Evolutionary conservation across 2,329 filamentous ascomycete species (phyloP), one percentile per base, ranked within the genome.

Genomic region (Colletotrichum somersetense): DNA sequence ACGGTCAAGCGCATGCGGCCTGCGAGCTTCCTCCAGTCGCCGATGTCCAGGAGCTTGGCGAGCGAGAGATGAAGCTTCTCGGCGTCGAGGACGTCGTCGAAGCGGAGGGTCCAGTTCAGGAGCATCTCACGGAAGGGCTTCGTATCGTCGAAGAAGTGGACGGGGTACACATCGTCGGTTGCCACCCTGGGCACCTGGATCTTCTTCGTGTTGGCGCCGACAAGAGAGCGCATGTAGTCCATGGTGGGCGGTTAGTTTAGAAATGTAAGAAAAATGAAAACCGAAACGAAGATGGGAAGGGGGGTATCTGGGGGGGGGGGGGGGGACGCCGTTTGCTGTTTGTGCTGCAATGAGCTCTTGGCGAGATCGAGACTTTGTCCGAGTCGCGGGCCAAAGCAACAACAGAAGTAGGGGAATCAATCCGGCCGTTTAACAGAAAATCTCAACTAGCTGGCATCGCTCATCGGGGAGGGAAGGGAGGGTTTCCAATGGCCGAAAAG

Each of bases 11-110:
- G 77, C n/a, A 87, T 73, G 6, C 85, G 80, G 7, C 84, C 86
- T 0, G 84, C 85, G 1, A 88, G 74, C 71, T 85, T 85, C 38
- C 79, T 80, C 86, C 85, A 88, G 44, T 83, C 83, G 1, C 81
- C 83, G 10, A 80, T 81, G 16, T 83, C 78, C 10, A 87, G 73
- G 18, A 88, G 75, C 18, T 74, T 76, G 12, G 77, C 75, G 1
- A 87, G 76, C 0, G 83, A 75, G 6, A 55, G 65, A 2, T 77
- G 76, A 1, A 88, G 77, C 56, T 78, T 83, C 0, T 81, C 74
- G 0, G 80, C 74, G 67, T 88, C 84, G 4, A 88, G 79, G 1
- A 86, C 83, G 69, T 85, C 82, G 70, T 87, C 81, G 74, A 87
- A 87, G 5, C 78, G 77, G 40, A 86, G 77, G 0, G 80, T 80